Percentiles rank a stretch among this genome's conserved stretches.
phyloP scores from a whole-genome alignment of 2,329 filamentous ascomycete genomes.

The Sclerotinia minor region DNA sequence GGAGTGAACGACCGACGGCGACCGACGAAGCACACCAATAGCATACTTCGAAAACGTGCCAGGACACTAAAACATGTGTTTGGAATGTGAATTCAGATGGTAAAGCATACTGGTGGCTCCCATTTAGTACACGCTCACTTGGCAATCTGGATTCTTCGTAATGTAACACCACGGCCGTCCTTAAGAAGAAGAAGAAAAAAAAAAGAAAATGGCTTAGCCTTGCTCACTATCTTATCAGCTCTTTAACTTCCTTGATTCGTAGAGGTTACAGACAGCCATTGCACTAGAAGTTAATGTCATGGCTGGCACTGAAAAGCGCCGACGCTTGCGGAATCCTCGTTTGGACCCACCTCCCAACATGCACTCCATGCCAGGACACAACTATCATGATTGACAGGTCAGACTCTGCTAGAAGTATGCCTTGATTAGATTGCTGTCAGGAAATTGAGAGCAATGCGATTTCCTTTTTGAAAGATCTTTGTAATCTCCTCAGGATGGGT shows the following conservation, averaged over 20 bases:
- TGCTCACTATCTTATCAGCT: no score
- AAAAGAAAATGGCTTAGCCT: background rate
- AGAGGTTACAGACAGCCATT: background rate
- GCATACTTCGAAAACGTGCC: no score
- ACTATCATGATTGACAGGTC: background rate
- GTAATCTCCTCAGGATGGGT: background rate
- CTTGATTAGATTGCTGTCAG: background rate
- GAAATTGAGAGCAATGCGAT: background rate
- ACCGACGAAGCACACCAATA: no score
- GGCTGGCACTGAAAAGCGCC: background rate
- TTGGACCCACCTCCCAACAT: background rate
- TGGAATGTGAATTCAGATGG: background rate
- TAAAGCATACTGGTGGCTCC: background rate
- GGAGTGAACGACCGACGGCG: no score
- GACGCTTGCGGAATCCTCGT: background rate
- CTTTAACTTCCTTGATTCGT: background rate
- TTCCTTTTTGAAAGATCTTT: background rate
- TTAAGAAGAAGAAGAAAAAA: no score
- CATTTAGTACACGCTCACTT: background rate
- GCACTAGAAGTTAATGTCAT: background rate
- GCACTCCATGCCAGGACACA: background rate
- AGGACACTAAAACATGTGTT: no score
- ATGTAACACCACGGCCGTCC: background rate
- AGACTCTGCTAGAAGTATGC: background rate
- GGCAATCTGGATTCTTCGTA: no score